phyloP scores from a whole-genome alignment of 2,329 filamentous ascomycete genomes.

The Hirsutella thompsonii region DNA sequence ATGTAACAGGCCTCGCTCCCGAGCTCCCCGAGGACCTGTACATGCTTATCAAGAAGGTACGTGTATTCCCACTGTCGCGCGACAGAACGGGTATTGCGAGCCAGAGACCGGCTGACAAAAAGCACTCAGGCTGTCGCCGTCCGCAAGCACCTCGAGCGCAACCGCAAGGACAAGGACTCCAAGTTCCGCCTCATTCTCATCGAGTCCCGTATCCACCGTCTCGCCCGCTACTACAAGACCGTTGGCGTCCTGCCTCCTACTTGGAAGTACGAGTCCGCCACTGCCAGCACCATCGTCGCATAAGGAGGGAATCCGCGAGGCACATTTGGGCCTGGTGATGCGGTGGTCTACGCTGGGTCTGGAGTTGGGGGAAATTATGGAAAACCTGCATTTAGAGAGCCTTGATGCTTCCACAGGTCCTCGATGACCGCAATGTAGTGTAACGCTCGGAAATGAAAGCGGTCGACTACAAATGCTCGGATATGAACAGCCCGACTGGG shows the following conservation, averaged over 20 bases:
- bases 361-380: constrained; percentile 30
- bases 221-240: constrained; percentile 99
- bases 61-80: no score
- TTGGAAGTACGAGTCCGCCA: constrained; percentile 98
- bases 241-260: constrained; percentile 74
- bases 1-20: constrained; percentile 88
- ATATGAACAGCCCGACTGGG: constrained; percentile 9
- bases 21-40: constrained; percentile 99
- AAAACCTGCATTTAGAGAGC: constrained; percentile 31
- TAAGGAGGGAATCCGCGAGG: constrained; percentile 35
- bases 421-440: constrained; percentile 17
- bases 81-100: neutral
- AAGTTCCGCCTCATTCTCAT: constrained; percentile 99
- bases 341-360: constrained; percentile 23
- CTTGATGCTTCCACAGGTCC: constrained; percentile 25
- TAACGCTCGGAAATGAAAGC: constrained; percentile 21
- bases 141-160: constrained; percentile 99
- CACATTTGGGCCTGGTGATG: constrained; percentile 8
- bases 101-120: neutral
- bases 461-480: constrained; percentile 13
- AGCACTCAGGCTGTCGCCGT: constrained; percentile 72
- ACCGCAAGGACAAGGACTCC: constrained; percentile 99
- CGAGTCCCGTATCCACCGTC: constrained; percentile 99
- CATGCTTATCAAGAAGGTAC: constrained; percentile 99
- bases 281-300: constrained; percentile 85